Base-by-base conservation (phyloP, 2,329 filamentous ascomycete genomes). In the Xylariales sp. region DNA sequence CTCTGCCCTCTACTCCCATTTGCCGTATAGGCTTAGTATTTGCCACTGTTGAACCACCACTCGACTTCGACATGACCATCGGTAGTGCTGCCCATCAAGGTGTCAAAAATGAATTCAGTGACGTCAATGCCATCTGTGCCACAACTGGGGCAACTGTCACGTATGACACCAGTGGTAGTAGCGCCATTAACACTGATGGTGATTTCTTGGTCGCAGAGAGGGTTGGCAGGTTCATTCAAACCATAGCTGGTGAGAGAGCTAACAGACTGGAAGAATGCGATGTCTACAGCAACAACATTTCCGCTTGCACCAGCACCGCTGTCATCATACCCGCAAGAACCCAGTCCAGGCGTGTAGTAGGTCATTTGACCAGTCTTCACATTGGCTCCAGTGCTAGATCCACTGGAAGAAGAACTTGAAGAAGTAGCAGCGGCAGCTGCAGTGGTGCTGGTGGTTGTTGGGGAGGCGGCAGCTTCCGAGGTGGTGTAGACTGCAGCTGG, bases 101-200 rank as follows among this genome's bases (percentile, higher is more conserved):
- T 63, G n/a, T 52, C 46, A 61, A 81, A 84, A 44, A 74, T 62
- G 49, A 70, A 67, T 43, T 68, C 61, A 47, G 73, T 77, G 48
- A 83, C 69, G 52, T 88, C 84, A 33, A 88, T 74, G 51, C 70
- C 66, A 28, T 57, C 46, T 23, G 51, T 37, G 33, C 36, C 53
- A 60, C 87, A 93, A 50, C 82, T 81, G 63, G 76, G 75, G 70
- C 87, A 93, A 67, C 86, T 88, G 68, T 93, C 87, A 37, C 73
- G 74, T 44, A 90, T 76, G 4, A 51, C 72, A 44, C 78, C 85
- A 3, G 60, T 67, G 49, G 67, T 57, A 3, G 70, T 71, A 58
- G 75, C 74, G 58, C 84, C 84, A 56, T 49, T 40, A 1, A 67
- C 68, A 28, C 52, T 65, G 65, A 89, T 78, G 47, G 72, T 80